Conservation (phyloP, 2,329 filamentous ascomycete species). For the Drechslera avenae region DNA sequence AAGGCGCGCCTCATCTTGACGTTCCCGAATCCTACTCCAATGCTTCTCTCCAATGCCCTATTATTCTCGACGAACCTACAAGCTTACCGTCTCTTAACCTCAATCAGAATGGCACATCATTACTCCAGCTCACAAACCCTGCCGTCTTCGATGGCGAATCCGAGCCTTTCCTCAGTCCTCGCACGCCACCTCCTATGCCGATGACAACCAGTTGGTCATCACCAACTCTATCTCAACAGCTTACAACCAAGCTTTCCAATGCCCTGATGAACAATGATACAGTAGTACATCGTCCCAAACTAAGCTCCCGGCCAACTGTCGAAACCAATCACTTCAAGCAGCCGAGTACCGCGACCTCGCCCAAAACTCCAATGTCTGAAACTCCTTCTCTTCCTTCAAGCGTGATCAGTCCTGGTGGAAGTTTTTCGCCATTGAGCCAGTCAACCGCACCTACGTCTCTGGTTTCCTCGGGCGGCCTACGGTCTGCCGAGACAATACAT, state of each 20-base stretch:
- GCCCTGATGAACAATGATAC: constrained; percentile 38
- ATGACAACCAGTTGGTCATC: constrained; percentile 38
- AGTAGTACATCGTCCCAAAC: constrained; percentile 39
- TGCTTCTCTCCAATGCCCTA: constrained; percentile 18
- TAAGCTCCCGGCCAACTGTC: constrained; percentile 36
- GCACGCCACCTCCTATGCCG: constrained; percentile 12
- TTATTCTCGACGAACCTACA: constrained; percentile 18
- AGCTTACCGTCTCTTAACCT: constrained; percentile 17
- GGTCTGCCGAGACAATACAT: constrained; percentile 38
- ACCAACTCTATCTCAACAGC: constrained; percentile 35
- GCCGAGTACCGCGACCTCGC: constrained; percentile 4
- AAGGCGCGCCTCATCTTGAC: constrained; percentile 19
- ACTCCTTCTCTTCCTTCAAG: constrained; percentile 36
- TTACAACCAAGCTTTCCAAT: constrained; percentile 34
- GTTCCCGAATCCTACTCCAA: constrained; percentile 5
- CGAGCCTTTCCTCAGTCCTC: constrained; percentile 29
- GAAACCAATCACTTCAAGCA: constrained; percentile 17
- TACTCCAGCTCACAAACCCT: constrained; percentile 34
- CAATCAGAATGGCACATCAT: constrained; percentile 23
- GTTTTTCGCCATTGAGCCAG: constrained; percentile 33
- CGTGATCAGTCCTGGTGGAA: constrained; percentile 29
- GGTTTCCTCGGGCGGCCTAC: constrained; percentile 38
- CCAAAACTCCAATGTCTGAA: constrained; percentile 20
- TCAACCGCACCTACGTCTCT: constrained; percentile 46
- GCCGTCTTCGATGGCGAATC: constrained; percentile 43